Conservation (phyloP, 345 rosid genomes). For the Populus davidiana region DNA sequence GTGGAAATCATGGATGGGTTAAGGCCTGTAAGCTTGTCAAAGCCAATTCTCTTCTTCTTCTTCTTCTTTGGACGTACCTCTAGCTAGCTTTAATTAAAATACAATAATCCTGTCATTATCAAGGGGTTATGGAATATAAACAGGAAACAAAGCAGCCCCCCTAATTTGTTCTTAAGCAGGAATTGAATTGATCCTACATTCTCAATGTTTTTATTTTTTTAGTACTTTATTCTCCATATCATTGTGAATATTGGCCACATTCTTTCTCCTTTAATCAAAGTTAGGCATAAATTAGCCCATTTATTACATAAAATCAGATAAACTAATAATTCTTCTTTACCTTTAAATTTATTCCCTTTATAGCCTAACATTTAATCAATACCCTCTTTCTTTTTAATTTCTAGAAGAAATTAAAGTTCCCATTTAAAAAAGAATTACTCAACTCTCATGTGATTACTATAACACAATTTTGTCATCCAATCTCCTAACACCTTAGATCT, state of each 20-base stretch:
- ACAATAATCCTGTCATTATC: conserved; percentile 9
- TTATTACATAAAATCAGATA: not conserved
- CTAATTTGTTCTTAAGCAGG: not conserved
- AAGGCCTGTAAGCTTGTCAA: no score
- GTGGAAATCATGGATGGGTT: no score
- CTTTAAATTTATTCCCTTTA: conserved; percentile 34
- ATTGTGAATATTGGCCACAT: conserved; percentile 24
- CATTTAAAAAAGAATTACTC: not conserved
- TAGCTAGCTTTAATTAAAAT: conserved; percentile 3
- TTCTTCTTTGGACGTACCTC: no score
- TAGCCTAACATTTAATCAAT: not conserved
- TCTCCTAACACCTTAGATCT: no score
- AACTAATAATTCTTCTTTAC: conserved; percentile 21
- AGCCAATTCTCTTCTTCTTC: no score
- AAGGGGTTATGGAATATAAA: conserved; percentile 15
- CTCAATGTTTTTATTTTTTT: conserved; percentile 12
- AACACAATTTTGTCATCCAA: no score
- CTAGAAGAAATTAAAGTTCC: conserved; percentile 9
- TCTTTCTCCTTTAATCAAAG: conserved; percentile 33
- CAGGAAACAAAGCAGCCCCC: not conserved
- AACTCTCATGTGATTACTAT: conserved; percentile 8
- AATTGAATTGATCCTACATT: conserved; percentile 37
- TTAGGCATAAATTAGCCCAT: conserved; percentile 29
- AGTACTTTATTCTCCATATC: conserved; percentile 44
- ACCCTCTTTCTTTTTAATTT: not conserved